Conservation (phyloP, 2,329 filamentous ascomycete species). For the Aspergillus sp. region DNA sequence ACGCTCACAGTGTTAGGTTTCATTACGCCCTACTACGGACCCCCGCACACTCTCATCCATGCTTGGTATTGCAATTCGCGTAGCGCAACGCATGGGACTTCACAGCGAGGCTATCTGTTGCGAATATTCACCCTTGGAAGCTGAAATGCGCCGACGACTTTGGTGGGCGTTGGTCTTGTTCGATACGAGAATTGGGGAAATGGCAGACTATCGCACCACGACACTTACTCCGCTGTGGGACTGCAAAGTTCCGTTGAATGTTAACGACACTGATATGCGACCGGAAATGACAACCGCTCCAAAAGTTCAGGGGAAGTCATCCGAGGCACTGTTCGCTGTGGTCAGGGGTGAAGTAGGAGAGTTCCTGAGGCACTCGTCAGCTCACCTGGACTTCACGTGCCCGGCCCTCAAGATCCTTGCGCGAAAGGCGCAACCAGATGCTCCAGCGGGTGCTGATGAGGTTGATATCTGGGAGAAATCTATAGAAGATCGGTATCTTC, state of each 20-base stretch:
- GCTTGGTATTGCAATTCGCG: conserved; percentile 68
- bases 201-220: conserved; percentile 56
- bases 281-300: conserved; percentile 44
- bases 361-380: conserved; percentile 43
- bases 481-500: conserved; percentile 55
- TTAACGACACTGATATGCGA: conserved; percentile 48
- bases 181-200: conserved; percentile 70
- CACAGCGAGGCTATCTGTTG: conserved; percentile 63
- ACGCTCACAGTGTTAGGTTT: conserved; percentile 52
- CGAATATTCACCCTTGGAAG: conserved; percentile 58
- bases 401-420: conserved; percentile 43
- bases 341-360: conserved; percentile 49
- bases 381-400: conserved; percentile 53
- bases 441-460: conserved; percentile 25
- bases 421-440: background rate
- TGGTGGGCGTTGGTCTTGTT: conserved; percentile 75
- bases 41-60: conserved; percentile 64
- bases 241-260: conserved; percentile 47
- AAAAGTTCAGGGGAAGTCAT: conserved; percentile 35
- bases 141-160: conserved; percentile 71
- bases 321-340: conserved; percentile 51
- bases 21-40: conserved; percentile 62
- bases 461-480: conserved; percentile 44
- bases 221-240: conserved; percentile 51
- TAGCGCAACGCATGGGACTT: conserved; percentile 71